Evolutionary conservation across 192 early-diverging fungal genomes (phyloP), one percentile per base, ranked within the genome.

Genomic region (Coemansia reversa): DNA sequence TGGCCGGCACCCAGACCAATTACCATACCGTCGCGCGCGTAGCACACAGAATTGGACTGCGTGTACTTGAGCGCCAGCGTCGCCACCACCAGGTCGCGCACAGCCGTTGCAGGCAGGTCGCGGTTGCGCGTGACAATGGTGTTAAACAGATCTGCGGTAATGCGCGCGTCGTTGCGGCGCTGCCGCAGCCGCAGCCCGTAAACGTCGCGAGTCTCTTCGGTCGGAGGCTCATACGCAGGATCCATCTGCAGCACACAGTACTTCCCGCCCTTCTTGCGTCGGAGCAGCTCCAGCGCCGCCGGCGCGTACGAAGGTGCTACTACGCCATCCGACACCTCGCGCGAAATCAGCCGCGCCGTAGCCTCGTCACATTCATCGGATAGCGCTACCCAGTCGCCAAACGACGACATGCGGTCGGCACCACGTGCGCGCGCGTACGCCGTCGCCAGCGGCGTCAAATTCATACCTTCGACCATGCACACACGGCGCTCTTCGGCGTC

Each of bases 31-130:
- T 96, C 91, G 82, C 93, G 93, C 63, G 96, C 97, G 69, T 97
- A 99, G 85, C 94, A 96, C 30, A 99, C 94, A 53, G 95, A 98
- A 88, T 99, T 99, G 64, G 90, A 92, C 84, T 99, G 97, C 55
- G 97, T 98, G 88, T 97, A 99, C 79, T 99, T 99, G 66, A 99
- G 87, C 27, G 97, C 93, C 77, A 98, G 94, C 3, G 94, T 98
- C 4, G 97, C 97, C 42, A 98, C 97, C 32, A 95, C 88, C 79
- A 98, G 83, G 69, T 98, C 94, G 49, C 89, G 85, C 61, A 89
- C 63, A 20, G 90, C 90, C 9, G 74, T 70, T 66, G 86, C 83
- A 14, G 92, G 72, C 83, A 91, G 67, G 55, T 88, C 70, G 72
- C 80, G 85, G 75, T 92, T 92, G 82, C 88, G 86, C 55, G 91